phyloP scores from a whole-genome alignment of 139 green algal species.

The Penium margaritaceum region DNA sequence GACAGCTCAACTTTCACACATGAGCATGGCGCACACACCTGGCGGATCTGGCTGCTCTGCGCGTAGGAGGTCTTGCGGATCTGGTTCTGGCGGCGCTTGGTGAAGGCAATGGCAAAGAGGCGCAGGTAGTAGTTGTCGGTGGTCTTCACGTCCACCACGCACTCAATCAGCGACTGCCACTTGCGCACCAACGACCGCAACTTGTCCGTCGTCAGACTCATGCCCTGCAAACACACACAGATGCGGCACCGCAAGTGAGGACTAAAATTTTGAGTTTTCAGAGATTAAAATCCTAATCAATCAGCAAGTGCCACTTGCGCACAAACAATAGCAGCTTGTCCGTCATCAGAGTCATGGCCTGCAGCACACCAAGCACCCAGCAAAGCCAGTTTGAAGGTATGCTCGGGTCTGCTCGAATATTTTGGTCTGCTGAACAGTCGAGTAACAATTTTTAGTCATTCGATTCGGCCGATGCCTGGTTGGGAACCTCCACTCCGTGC shows the following conservation, averaged over 20 bases:
- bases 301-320: constrained; percentile 98
- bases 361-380: neutral
- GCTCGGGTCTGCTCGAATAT: neutral
- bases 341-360: constrained; percentile 97
- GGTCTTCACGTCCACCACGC: constrained; percentile 95
- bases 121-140: constrained; percentile 93
- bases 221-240: constrained; percentile 57
- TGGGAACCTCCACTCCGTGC: no score
- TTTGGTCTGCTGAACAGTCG: no score
- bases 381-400: no score
- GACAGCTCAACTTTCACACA: no score
- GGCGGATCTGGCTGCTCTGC: constrained; percentile 73
- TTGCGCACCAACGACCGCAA: constrained; percentile 94
- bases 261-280: neutral
- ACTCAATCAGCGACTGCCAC: constrained; percentile 98
- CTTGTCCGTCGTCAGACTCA: constrained; percentile 99
- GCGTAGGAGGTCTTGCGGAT: constrained; percentile 93
- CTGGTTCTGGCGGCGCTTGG: constrained; percentile 84
- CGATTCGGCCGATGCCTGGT: no score
- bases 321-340: constrained; percentile 97
- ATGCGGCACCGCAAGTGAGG: no score
- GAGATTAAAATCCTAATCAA: constrained; percentile 63
- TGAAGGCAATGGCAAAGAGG: constrained; percentile 97
- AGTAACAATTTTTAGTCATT: no score
- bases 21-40: no score